These are phyloP conservation scores for Mrakia hoshinonis DNA, from an alignment of 768 basidiomycete genomes.

Conservation along the genomic window DNA sequence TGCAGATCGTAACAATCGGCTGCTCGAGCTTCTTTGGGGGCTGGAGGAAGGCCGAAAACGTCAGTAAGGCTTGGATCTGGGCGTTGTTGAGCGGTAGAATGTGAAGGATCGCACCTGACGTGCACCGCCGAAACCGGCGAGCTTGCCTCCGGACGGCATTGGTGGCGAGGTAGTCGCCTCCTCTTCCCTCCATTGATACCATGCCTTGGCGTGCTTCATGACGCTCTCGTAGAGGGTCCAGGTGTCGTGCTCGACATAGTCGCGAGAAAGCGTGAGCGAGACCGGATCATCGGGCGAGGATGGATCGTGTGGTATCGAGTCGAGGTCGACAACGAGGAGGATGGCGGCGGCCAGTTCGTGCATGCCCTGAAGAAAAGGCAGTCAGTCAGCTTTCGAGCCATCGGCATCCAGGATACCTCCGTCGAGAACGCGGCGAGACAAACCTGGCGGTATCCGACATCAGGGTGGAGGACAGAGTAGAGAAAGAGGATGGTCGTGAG, in stretches of 20 bases:
- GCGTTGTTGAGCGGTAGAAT: neutral
- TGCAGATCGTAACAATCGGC: constrained; percentile 78
- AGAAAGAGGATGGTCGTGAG: constrained; percentile 83
- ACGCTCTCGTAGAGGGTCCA: constrained; percentile 71
- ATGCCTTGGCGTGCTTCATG: constrained; percentile 69
- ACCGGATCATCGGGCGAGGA: constrained; percentile 25
- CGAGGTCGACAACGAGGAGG: constrained; percentile 72
- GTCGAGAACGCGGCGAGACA: constrained; percentile 13
- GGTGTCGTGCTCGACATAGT: constrained; percentile 56
- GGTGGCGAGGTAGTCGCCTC: neutral
- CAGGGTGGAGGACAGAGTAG: constrained; percentile 65
- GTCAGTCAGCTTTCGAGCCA: neutral
- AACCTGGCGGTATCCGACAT: constrained; percentile 80
- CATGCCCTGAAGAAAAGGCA: constrained; percentile 56
- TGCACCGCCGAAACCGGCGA: neutral
- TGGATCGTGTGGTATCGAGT: constrained; percentile 50
- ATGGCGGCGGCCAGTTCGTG: constrained; percentile 88
- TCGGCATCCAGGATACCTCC: too few species aligned
- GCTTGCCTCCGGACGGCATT: neutral
- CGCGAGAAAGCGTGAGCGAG: constrained; percentile 35
- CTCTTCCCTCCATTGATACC: constrained; percentile 48
- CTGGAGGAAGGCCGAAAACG: constrained; percentile 39
- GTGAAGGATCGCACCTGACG: neutral
- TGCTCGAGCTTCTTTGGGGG: constrained; percentile 48
- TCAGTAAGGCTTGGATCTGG: neutral